These are phyloP conservation scores for Tolypocladium ophioglossoides DNA, from an alignment of 2,329 filamentous ascomycete species.

Conservation along the genomic window DNA sequence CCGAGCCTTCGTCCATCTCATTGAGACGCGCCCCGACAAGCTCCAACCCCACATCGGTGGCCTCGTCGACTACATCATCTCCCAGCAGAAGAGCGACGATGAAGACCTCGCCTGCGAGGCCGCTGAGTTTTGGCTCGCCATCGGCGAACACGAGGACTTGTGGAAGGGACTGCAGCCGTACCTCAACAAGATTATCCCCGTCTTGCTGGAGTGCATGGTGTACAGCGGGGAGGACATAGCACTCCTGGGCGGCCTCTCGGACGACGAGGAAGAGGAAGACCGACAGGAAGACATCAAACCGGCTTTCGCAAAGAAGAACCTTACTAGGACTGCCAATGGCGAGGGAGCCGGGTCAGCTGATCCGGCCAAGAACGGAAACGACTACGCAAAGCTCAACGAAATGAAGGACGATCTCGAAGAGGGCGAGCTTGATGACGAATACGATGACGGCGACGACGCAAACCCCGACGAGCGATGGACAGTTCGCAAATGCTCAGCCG, in stretches of 20 bases:
- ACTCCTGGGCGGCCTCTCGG: constrained; percentile 69
- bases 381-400: constrained; percentile 41
- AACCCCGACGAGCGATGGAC: constrained; percentile 93
- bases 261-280: constrained; percentile 89
- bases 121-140: constrained; percentile 93
- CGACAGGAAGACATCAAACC: constrained; percentile 85
- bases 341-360: constrained; percentile 38
- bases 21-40: constrained; percentile 84
- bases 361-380: constrained; percentile 38
- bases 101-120: constrained; percentile 88
- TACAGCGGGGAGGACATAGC: constrained; percentile 92
- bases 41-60: constrained; percentile 79
- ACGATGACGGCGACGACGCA: constrained; percentile 64
- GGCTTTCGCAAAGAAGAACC: constrained; percentile 65
- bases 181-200: constrained; percentile 76
- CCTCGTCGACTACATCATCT: constrained; percentile 85
- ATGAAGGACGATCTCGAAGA: constrained; percentile 75
- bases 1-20: constrained; percentile 82
- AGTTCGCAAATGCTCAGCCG: constrained; percentile 90
- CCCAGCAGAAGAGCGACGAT: constrained; percentile 79
- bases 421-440: constrained; percentile 69
- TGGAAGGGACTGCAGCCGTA: constrained; percentile 68
- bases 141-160: constrained; percentile 76
- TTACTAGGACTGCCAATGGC: constrained; percentile 48
- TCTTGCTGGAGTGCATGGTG: constrained; percentile 88